phyloP scores from a whole-genome alignment of 78 protist species.

The Emiliania huxleyi region DNA sequence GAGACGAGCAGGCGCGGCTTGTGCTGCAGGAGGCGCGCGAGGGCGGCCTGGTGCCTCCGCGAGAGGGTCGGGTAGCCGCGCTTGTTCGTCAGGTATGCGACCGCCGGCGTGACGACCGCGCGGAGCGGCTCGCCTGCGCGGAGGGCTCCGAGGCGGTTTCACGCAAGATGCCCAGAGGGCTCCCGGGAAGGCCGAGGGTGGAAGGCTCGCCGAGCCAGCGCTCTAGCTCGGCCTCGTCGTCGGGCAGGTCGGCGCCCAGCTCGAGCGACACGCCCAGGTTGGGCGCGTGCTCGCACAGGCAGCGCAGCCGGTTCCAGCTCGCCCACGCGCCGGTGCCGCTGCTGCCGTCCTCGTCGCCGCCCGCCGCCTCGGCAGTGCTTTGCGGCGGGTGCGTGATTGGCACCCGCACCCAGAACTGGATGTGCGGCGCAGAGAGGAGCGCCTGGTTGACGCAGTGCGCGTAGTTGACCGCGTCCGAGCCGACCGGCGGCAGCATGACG shows the following conservation, averaged over 20 bases:
- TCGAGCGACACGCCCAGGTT: constrained; percentile 58
- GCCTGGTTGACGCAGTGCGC: background rate
- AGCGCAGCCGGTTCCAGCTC: constrained; percentile 68
- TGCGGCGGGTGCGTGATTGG: background rate
- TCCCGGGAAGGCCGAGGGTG: too few species aligned
- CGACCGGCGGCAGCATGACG: constrained; percentile 63
- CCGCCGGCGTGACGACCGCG: constrained; percentile 67
- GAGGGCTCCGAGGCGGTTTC: too few species aligned
- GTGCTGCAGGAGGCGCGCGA: constrained; percentile 28
- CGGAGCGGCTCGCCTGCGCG: background rate
- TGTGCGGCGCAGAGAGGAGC: background rate
- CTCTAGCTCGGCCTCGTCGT: background rate
- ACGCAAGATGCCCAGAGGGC: too few species aligned
- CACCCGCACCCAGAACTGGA: background rate
- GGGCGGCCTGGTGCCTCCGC: constrained; percentile 67
- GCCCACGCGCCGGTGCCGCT: constrained; percentile 54
- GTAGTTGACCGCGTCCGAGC: background rate
- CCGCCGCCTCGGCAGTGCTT: too few species aligned
- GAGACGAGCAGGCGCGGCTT: background rate
- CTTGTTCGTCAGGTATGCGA: constrained; percentile 62
- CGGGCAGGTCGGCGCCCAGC: constrained; percentile 56
- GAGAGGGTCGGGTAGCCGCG: constrained; percentile 77
- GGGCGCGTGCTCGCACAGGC: constrained; percentile 52
- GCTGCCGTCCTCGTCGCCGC: background rate
- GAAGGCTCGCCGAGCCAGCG: constrained; percentile 79